These are phyloP conservation scores for Penicillium sp. DNA, from an alignment of 2,329 filamentous ascomycete species.

Conservation along the genomic window DNA sequence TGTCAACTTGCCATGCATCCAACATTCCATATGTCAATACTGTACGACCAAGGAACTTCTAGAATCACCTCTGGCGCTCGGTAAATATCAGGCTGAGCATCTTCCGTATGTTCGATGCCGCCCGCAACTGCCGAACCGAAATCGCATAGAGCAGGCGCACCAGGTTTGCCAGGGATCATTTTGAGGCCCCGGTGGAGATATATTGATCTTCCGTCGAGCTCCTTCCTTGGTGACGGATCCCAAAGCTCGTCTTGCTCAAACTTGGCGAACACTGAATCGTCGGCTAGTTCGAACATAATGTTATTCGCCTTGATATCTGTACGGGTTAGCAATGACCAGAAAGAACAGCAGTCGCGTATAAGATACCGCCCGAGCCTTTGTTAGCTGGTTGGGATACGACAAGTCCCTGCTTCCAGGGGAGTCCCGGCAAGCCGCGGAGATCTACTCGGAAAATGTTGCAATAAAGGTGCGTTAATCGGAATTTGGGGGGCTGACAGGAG, in stretches of 20 bases:
- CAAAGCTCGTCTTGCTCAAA: constrained; percentile 49
- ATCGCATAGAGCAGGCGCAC: constrained; percentile 53
- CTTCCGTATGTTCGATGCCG: constrained; percentile 36
- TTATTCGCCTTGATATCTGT: constrained; percentile 56
- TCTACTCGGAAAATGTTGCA: too few relatives aligned
- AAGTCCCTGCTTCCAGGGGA: too few relatives aligned
- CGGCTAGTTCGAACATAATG: constrained; percentile 50
- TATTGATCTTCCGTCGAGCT: constrained; percentile 46
- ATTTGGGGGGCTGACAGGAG: too few relatives aligned
- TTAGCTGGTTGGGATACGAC: too few relatives aligned
- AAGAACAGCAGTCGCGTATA: constrained; percentile 16
- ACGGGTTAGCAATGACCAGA: constrained; percentile 17
- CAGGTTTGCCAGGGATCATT: constrained; percentile 33
- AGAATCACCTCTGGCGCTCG: constrained; percentile 54
- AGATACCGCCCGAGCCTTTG: too few relatives aligned
- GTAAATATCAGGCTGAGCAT: constrained; percentile 41
- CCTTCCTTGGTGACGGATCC: constrained; percentile 51
- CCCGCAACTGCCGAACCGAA: constrained; percentile 54
- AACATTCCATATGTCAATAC: constrained; percentile 59
- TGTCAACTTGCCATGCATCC: constrained; percentile 53
- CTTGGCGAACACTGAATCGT: constrained; percentile 46
- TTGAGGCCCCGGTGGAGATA: constrained; percentile 49
- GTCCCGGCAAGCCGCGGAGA: too few relatives aligned
- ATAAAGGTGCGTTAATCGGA: too few relatives aligned
- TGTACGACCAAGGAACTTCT: constrained; percentile 50